Base-by-base conservation (phyloP, 1,139 yeast genomes). In the Trichomonascaceae sp. region DNA sequence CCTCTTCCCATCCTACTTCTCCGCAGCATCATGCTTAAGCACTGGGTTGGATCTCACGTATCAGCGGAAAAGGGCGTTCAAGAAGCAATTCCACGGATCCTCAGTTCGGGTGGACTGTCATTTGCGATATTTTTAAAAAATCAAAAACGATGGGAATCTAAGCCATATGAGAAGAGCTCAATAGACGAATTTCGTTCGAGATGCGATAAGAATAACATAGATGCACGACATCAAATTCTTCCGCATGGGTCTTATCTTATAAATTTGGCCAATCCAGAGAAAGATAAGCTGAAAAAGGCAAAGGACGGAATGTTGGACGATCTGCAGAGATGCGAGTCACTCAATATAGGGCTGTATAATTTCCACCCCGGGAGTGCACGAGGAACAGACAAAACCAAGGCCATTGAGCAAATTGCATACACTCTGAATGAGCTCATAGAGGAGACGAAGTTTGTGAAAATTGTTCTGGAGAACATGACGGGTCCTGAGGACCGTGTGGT, bases 211-310 rank as follows among this genome's bases (percentile, higher is more conserved):
- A 76, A 78, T 64, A 81, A 84, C 1, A 91, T 84, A 68, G 80
- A 90, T 65, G 84, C 96, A 1, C 66, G 79, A 52, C 85, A 84
- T 18, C 95, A 90, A 63, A 78, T 90, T 49, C 75, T 93, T 52
- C 99, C 99, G 0, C 99, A 93, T 69, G 98, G 97, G 0, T 88
- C 96, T 22, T 93, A 91, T 67, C 83, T 93, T 63, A 90, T 93
- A 64, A 93, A 93, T 65, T 72, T 93, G 59, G 98, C 96, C 17
- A 90, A 89, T 61, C 97, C 98, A 0, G 96, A 89, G 62, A 71
- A 72, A 2, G 95, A 82, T 58, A 91, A 89, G 67, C 87, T 84
- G 57, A 77, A 75, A 43, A 88, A 87, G 63, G 86, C 96, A 1
- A 83, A 79, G 63, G 83, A 75, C 1, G 85, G 93, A n/a, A 85